Evolutionary conservation across 129 eudicot species (phyloP).

Genomic region (Flaveria brownii): DNA sequence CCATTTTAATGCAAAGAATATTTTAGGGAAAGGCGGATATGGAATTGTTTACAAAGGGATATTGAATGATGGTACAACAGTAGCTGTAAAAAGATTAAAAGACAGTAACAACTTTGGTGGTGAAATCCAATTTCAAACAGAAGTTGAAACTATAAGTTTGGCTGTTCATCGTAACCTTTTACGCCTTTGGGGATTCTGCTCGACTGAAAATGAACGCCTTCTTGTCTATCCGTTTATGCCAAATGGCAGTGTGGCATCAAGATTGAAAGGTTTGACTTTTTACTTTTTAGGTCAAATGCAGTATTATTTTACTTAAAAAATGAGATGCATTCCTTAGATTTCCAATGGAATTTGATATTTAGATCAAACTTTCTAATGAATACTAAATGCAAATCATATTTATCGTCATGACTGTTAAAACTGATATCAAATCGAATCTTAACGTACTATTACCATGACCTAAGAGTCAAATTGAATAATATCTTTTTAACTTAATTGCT

Average conservation of each 20-base stretch:
- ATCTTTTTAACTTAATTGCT: not conserved
- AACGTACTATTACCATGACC: conserved; percentile 14
- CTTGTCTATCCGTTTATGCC: conserved; percentile 90
- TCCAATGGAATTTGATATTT: not conserved
- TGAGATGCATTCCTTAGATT: not conserved
- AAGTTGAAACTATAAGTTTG: conserved; percentile 84
- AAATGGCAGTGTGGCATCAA: conserved; percentile 92
- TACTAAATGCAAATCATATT: not conserved
- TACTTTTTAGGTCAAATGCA: not conserved
- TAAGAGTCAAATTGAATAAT: not conserved
- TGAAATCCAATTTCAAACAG: conserved; percentile 92
- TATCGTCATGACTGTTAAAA: not conserved
- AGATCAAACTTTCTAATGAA: not conserved
- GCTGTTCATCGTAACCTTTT: conserved; percentile 95
- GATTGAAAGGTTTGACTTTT: conserved; percentile 63
- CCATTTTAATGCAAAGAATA: conserved; percentile 75
- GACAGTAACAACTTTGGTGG: conserved; percentile 82
- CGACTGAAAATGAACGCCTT: conserved; percentile 84
- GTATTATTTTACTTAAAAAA: not conserved
- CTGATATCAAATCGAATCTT: conserved; percentile 2
- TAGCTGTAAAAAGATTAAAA: conserved; percentile 87
- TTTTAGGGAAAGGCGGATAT: conserved; percentile 77
- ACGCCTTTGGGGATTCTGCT: conserved; percentile 89
- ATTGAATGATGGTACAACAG: conserved; percentile 68
- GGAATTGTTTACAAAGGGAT: conserved; percentile 82